Conservation (phyloP, 345 rosid species). For the Eucalyptus lansdowneana region DNA sequence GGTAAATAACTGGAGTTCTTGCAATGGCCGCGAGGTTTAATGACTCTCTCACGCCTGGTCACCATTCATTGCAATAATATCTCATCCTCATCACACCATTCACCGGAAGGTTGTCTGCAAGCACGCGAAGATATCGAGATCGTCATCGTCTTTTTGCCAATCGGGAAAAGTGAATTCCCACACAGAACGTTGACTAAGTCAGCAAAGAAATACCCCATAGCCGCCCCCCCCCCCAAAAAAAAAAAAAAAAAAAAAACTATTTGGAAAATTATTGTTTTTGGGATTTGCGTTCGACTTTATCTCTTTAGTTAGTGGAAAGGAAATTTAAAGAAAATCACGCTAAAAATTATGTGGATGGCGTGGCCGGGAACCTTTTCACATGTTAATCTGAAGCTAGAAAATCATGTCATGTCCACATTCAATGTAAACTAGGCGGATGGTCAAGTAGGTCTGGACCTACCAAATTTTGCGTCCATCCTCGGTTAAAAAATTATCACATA, state of each 20-base stretch:
- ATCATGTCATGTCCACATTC: neutral
- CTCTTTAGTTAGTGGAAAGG: neutral
- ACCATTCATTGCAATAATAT: too few relatives aligned
- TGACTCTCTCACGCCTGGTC: accelerated
- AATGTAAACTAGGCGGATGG: neutral
- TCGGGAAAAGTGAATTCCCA: too few relatives aligned
- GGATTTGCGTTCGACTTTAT: neutral
- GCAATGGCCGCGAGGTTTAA: neutral
- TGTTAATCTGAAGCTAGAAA: neutral
- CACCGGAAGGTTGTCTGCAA: too few relatives aligned
- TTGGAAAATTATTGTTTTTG: neutral
- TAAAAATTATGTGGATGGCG: too few relatives aligned
- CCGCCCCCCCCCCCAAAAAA: too few relatives aligned
- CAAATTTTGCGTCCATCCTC: neutral
- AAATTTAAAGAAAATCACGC: too few relatives aligned
- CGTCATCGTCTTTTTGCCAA: too few relatives aligned
- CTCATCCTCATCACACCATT: too few relatives aligned
- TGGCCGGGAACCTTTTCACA: neutral
- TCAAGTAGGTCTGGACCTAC: neutral
- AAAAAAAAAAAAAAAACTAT: too few relatives aligned
- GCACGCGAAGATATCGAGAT: too few relatives aligned
- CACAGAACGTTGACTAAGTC: too few relatives aligned
- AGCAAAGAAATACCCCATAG: too few relatives aligned
- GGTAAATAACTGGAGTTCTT: neutral
- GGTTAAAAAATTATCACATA: neutral